Evolutionary conservation across 2,329 filamentous ascomycete genomes (phyloP), one percentile per base, ranked within the genome.

Genomic region (Sporothrix luriei): DNA sequence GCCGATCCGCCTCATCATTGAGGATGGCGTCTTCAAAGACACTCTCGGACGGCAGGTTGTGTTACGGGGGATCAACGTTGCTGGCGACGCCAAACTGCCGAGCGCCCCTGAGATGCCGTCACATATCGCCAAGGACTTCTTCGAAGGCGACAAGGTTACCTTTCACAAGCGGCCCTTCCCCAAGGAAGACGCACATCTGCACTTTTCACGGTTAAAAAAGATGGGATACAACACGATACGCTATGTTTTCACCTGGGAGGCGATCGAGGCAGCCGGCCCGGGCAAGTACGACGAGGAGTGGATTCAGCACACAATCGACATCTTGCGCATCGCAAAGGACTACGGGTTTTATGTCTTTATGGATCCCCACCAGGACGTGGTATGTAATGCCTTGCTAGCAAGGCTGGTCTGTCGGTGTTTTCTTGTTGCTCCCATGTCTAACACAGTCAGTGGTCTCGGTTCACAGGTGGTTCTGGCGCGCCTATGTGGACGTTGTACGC

Each of bases 401-500:
- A 57, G 51, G 14, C 48, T 9, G 48, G 11, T 19, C n/a, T 71
- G 0, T 13, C 43, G 33, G 6, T 29, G 29, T 19, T 64, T 10
- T 19, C 11, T 52, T 9, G 11, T 66, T 2, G 38, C 33, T 81
- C 10, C 13, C 38, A 16, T 26, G 33, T 10, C 57, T 73, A 46
- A 71, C 61, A 71, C 59, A 6, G 48, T 13, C 74, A 91, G 89
- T 99, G 95, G 95, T 97, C 94, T 46, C 87, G 95, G 68, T 95
- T 95, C 77, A 93, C 92, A 6, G 95, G 95, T 57, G 95, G 95
- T 61, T 98, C 94, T 33, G 95, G 95, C 43, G 95, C 95, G 5
- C 95, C 96, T 0, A 91, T 98, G 87, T 99, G 95, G 95, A 99
- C 96, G 24, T 80, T 99, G 2, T 97, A 98, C 79, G 95, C 96